Base-by-base conservation (phyloP, 129 eudicot species). In the Pulicaria dysenterica region DNA sequence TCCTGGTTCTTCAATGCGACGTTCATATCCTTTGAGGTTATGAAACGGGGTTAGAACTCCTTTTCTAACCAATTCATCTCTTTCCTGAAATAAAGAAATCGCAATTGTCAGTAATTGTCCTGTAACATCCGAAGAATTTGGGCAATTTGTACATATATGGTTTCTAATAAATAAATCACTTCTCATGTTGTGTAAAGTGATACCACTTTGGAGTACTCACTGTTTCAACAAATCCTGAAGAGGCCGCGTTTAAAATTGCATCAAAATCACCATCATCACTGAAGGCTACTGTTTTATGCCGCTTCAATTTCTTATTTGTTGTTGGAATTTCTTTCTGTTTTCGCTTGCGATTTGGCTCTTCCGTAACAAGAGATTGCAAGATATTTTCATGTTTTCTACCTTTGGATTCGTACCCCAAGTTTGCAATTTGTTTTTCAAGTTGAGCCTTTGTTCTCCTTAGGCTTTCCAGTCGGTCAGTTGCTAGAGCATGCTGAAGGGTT, bases 31-130 rank as follows among this genome's bases (percentile, higher is more conserved):
- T 85, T 86, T 90, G 54, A 94, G 88, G 89, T 83, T 90, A 72
- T 88, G 97, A 76, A 94, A 94, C 43, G 99, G 99, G 54, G 99
- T 94, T 41, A 94, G 77, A 53, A 90, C 70, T 76, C 99, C 99
- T 85, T 86, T 94, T 17, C 99, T 74, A 31, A 94, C 82, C 56
- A 90, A 83, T 79, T 86, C 96, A 58, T 94, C 99, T 78, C 93
- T 94, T 94, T 94, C 97, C 99, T 93, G 84, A 42, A 39, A 70
- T 70, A 76, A 67, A 58, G 67, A 16, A 14, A 43, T 42, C 36
- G 58, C 7, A 65, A 66, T 54, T 7, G 65, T n/a, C 41, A 75
- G 43, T 63, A 34, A 74, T 56, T 63, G 67, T 58, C 54, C 43
- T 45, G 44, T 64, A 34, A 36, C 11, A 17, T 54, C 37, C 19